phyloP scores from a whole-genome alignment of 108 stramenopile genomes.

The Cyclotella baltica region DNA sequence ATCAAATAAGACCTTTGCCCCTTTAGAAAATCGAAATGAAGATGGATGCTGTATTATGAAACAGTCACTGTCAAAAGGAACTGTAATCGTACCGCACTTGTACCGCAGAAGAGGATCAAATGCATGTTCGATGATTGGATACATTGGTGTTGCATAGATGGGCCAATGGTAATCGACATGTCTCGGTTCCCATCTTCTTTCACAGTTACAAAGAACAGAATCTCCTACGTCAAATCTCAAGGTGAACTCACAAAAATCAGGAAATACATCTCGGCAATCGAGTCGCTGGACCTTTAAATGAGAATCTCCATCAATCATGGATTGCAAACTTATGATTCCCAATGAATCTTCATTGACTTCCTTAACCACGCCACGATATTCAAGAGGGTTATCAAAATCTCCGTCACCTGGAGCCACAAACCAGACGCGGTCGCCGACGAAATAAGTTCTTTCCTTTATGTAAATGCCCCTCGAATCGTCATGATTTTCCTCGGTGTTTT shows the following conservation, averaged over 20 bases:
- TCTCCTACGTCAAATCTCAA: conserved; percentile 20
- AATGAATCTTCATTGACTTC: neutral
- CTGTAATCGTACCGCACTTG: neutral
- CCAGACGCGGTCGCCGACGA: conserved; percentile 24
- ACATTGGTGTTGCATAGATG: neutral
- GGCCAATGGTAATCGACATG: neutral
- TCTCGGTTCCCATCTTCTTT: neutral
- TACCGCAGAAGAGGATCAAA: neutral
- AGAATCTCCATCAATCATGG: conserved; percentile 12
- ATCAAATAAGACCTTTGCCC: neutral
- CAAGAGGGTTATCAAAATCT: conserved; percentile 6
- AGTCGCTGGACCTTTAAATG: neutral
- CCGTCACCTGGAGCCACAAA: neutral
- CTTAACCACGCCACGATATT: conserved; percentile 15
- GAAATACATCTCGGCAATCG: neutral
- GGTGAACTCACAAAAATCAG: conserved; percentile 26
- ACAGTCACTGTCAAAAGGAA: neutral
- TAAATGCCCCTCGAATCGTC: no score
- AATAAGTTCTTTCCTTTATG: neutral
- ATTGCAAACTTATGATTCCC: conserved; percentile 10
- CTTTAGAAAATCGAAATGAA: neutral
- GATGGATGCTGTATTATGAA: neutral
- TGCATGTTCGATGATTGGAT: neutral
- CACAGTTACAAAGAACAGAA: neutral
- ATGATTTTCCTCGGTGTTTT: neutral